Evolutionary conservation across 768 basidiomycete species (phyloP).

Genomic region (Dioszegia aurantiaca): DNA sequence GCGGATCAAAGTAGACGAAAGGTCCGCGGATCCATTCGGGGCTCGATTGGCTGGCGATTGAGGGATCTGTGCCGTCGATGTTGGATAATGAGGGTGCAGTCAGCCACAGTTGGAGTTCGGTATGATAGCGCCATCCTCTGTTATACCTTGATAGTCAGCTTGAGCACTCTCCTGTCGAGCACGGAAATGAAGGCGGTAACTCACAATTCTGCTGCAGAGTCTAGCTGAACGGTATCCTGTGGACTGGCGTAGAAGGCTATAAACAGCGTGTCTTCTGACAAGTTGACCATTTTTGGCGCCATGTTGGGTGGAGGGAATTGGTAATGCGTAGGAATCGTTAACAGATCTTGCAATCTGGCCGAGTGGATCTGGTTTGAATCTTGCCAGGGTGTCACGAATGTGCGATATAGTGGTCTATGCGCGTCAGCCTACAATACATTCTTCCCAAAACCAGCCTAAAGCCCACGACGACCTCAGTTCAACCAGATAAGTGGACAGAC

Average conservation of each 20-base stretch:
- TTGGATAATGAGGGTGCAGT: constrained; percentile 64
- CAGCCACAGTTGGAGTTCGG: constrained; percentile 79
- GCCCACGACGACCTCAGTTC: too few relatives aligned
- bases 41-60: constrained; percentile 1
- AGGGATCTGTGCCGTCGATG: constrained; percentile 9
- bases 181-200: constrained; percentile 52
- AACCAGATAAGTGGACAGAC: too few relatives aligned
- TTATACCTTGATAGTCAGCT: constrained; percentile 63
- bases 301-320: constrained; percentile 81
- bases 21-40: constrained; percentile 52
- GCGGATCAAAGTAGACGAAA: constrained; percentile 70
- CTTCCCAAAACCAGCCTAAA: too few relatives aligned
- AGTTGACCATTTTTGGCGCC: constrained; percentile 56
- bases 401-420: constrained; percentile 75
- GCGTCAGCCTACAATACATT: background rate
- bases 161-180: background rate
- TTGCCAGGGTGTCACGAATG: constrained; percentile 95
- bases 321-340: constrained; percentile 84
- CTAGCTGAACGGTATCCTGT: constrained; percentile 78
- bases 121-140: constrained; percentile 95
- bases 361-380: constrained; percentile 63
- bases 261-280: constrained; percentile 94
- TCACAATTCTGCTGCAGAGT: constrained; percentile 91
- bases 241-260: constrained; percentile 97
- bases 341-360: constrained; percentile 75